These are phyloP conservation scores for Rhodotorula glutinis DNA, from an alignment of 1,284 basidiomycete species.

Conservation along the genomic window DNA sequence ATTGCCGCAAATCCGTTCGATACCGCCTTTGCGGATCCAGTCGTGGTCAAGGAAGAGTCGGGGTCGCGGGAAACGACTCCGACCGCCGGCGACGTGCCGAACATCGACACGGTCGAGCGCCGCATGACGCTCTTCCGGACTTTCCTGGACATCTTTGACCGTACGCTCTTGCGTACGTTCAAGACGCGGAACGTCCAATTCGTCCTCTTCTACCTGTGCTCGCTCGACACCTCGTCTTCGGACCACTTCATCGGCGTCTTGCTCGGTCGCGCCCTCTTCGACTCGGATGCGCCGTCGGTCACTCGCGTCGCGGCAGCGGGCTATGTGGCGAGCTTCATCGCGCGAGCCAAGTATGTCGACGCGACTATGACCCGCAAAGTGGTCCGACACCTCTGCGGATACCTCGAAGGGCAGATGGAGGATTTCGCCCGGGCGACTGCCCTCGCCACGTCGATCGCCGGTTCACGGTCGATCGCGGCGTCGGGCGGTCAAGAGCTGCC, in stretches of 20 bases:
- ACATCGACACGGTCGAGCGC: constrained; percentile 35
- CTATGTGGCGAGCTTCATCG: constrained; percentile 89
- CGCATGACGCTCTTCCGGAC: constrained; percentile 62
- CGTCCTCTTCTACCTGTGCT: constrained; percentile 90
- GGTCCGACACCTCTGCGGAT: constrained; percentile 77
- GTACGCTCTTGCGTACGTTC: constrained; percentile 88
- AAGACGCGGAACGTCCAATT: constrained; percentile 98
- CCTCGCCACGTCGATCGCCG: constrained; percentile 9
- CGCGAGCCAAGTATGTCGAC: constrained; percentile 82
- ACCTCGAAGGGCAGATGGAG: constrained; percentile 71
- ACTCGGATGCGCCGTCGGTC: constrained; percentile 60
- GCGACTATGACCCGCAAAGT: constrained; percentile 71
- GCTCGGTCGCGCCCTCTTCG: constrained; percentile 78
- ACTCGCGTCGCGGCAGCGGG: constrained; percentile 84
- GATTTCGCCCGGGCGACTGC: constrained; percentile 55
- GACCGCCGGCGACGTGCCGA: constrained; percentile 36
- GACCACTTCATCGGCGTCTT: constrained; percentile 93
- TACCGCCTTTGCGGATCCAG: not conserved
- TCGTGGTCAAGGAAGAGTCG: not conserved
- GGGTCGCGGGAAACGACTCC: constrained; percentile 38
- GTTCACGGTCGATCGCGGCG: not conserved
- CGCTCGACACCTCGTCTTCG: constrained; percentile 80
- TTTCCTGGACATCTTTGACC: constrained; percentile 87
- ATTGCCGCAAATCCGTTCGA: constrained; percentile 12
- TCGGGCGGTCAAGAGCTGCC: constrained; percentile 44